Conservation (phyloP, 2,329 filamentous ascomycete species). For the Nigrospora osmanthi region DNA sequence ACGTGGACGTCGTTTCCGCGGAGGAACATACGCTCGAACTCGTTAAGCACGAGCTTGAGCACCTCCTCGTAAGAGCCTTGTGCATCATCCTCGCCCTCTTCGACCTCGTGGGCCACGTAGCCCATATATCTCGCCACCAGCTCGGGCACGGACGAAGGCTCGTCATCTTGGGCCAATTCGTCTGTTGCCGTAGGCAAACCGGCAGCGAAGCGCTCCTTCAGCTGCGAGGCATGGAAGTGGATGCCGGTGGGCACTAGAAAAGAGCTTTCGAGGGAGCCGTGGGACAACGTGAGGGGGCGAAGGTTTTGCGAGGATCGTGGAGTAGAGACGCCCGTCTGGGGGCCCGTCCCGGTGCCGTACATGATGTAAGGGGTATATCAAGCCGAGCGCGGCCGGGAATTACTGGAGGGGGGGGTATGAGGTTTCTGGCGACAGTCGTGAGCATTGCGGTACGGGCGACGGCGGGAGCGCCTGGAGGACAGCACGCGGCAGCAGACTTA, state of each 20-base stretch:
- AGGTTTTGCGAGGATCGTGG: conserved; percentile 90
- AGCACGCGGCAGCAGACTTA: not conserved
- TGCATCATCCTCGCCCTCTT: conserved; percentile 83
- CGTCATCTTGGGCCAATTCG: conserved; percentile 95
- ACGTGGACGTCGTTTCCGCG: conserved; percentile 95
- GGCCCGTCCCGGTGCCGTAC: conserved; percentile 78
- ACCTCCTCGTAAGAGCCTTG: conserved; percentile 89
- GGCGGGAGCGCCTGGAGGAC: not conserved
- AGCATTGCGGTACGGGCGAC: no score
- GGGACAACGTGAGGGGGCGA: conserved; percentile 80
- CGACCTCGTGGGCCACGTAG: conserved; percentile 80
- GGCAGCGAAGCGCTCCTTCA: conserved; percentile 83
- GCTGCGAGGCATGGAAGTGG: conserved; percentile 91
- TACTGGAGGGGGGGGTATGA: conserved; percentile 7
- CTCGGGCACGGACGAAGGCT: conserved; percentile 92
- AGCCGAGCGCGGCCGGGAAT: conserved; percentile 16
- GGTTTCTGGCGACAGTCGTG: not conserved
- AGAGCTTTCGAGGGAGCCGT: conserved; percentile 92
- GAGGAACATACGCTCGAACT: conserved; percentile 94
- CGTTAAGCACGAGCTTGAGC: conserved; percentile 83
- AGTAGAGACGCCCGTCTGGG: conserved; percentile 94
- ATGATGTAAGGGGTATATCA: conserved; percentile 52
- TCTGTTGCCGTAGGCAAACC: conserved; percentile 88
- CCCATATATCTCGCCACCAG: conserved; percentile 90
- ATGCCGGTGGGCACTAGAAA: conserved; percentile 92